Conservation (phyloP, 805 yeast species). For the Spathaspora boniae region DNA sequence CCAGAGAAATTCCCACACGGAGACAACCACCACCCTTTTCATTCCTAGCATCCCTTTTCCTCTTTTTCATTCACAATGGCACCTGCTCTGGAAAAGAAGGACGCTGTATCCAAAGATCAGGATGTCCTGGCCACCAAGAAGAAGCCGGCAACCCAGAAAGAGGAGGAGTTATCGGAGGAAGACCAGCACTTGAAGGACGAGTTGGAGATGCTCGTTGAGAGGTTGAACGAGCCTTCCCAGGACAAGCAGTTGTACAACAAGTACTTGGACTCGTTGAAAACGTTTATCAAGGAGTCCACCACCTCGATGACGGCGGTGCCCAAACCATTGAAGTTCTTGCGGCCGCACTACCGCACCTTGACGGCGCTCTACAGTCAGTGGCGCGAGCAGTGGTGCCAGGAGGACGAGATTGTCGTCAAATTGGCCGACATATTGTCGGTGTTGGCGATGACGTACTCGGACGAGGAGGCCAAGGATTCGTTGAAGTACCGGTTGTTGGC, state of each 20-base stretch:
- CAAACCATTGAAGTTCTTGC: constrained; percentile 90
- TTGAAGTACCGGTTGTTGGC: constrained; percentile 69
- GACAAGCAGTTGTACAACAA: constrained; percentile 46
- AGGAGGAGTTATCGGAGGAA: constrained; percentile 90
- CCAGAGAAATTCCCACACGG: no score
- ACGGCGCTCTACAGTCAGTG: constrained; percentile 65
- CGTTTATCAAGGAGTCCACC: constrained; percentile 83
- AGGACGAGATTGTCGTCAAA: constrained; percentile 43
- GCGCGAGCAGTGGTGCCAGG: constrained; percentile 33
- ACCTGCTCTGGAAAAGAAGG: constrained; percentile 22
- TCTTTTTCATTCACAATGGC: constrained; percentile 29
- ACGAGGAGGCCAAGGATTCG: constrained; percentile 73
- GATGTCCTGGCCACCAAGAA: constrained; percentile 14
- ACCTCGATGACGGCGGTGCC: constrained; percentile 99
- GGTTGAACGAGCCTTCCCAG: constrained; percentile 55
- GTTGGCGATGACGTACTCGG: constrained; percentile 90
- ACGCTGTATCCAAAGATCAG: constrained; percentile 13
- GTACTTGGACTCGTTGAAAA: constrained; percentile 69
- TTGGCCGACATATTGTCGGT: constrained; percentile 91
- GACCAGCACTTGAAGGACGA: constrained; percentile 85
- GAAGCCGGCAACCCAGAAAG: constrained; percentile 29
- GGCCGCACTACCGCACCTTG: constrained; percentile 79
- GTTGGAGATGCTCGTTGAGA: constrained; percentile 81
- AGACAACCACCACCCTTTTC: no score
- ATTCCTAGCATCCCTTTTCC: no score